These are phyloP conservation scores for Trametes cubensis DNA, from an alignment of 768 basidiomycete genomes.

Conservation along the genomic window DNA sequence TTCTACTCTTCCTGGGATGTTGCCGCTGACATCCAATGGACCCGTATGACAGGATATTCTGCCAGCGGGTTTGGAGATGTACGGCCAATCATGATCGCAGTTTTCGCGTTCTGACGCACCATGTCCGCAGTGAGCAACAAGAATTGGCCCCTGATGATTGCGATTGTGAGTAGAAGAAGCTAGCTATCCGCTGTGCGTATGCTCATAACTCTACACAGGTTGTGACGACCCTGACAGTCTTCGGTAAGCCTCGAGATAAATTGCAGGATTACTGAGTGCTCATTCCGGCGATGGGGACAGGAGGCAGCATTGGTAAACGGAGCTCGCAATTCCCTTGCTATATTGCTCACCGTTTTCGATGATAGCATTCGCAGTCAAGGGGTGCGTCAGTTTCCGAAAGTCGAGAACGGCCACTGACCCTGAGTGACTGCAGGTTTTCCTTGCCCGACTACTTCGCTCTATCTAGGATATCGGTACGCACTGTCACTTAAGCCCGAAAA, in stretches of 20 bases:
- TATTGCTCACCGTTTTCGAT: not conserved
- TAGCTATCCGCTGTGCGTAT: not conserved
- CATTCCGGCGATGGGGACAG: not conserved
- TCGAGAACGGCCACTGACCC: not conserved
- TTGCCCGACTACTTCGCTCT: constrained; percentile 8
- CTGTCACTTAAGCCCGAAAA: not conserved
- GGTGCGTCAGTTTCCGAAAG: not conserved
- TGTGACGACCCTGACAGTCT: constrained; percentile 16
- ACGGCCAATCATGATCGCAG: constrained; percentile 10
- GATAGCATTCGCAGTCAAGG: constrained; percentile 14
- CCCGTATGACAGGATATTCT: constrained; percentile 27
- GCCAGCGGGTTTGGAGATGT: constrained; percentile 32
- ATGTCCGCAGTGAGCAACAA: constrained; percentile 23
- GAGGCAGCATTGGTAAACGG: constrained; percentile 18
- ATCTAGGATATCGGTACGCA: constrained; percentile 24
- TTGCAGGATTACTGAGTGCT: not conserved
- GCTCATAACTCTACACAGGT: constrained; percentile 1
- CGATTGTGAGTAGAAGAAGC: constrained; percentile 26
- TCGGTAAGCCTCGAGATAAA: constrained; percentile 10
- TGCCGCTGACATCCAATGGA: not conserved
- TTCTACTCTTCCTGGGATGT: not conserved
- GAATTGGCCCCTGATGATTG: constrained; percentile 20
- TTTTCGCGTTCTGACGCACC: constrained; percentile 3
- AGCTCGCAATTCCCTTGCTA: too few species aligned
- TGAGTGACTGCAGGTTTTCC: constrained; percentile 1